Evolutionary conservation across 2,329 filamentous ascomycete species (phyloP).

Genomic region (Colletotrichum trifolii): DNA sequence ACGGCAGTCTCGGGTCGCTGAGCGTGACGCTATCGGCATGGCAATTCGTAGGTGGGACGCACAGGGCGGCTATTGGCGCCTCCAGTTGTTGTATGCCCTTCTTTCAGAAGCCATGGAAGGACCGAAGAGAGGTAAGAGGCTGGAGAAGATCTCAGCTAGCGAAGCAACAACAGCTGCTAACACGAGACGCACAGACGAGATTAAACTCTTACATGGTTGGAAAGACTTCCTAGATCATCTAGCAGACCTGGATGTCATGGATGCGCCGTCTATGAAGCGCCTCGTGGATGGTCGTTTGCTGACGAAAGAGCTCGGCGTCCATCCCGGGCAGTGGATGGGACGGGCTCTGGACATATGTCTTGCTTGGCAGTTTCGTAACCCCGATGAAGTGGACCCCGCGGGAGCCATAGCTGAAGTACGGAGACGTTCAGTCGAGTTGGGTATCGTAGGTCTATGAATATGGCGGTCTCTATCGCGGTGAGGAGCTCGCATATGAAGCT

Average conservation of each 20-base stretch:
- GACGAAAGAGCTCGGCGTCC: conserved; percentile 73
- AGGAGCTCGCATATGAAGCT: not conserved
- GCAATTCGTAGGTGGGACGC: conserved; percentile 77
- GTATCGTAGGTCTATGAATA: conserved; percentile 45
- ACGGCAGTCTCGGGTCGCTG: conserved; percentile 55
- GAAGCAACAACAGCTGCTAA: conserved; percentile 5
- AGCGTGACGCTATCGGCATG: conserved; percentile 78
- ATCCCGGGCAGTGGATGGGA: conserved; percentile 86
- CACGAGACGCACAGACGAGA: conserved; percentile 49
- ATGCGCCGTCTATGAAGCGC: conserved; percentile 68
- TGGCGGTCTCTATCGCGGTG: not conserved
- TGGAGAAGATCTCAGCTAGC: not conserved
- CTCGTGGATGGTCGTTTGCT: conserved; percentile 82
- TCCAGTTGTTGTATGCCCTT: conserved; percentile 76
- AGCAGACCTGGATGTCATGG: conserved; percentile 63
- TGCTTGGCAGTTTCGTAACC: conserved; percentile 89
- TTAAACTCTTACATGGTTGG: conserved; percentile 62
- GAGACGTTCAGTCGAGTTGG: conserved; percentile 62
- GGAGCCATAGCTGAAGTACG: conserved; percentile 71
- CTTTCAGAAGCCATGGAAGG: conserved; percentile 68
- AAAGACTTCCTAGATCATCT: conserved; percentile 67
- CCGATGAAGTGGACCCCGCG: conserved; percentile 67
- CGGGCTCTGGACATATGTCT: conserved; percentile 82
- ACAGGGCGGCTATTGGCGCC: conserved; percentile 71
- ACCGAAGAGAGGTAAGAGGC: conserved; percentile 39